A percentile compares a stretch with the other conserved stretches of the same genome.
Evolutionary conservation across 179 eudicot genomes (phyloP).

Genomic region (Patellifolia procumbens): DNA sequence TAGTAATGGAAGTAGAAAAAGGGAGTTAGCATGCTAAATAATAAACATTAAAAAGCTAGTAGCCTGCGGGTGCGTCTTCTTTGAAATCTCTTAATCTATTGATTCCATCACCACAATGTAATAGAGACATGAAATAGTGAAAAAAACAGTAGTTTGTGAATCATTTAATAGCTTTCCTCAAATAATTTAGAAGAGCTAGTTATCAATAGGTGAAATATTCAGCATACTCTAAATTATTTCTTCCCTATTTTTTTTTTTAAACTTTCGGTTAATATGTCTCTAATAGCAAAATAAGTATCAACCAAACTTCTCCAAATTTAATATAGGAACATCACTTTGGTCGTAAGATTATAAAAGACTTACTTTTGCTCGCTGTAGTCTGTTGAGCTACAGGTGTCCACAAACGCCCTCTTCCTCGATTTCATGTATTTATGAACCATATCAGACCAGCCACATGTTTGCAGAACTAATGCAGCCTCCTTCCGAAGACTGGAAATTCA

Average conservation of each 20-base stretch:
- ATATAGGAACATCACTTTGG: background rate
- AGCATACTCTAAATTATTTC: background rate
- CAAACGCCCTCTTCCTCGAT: slow-evolving; percentile 53
- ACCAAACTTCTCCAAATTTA: background rate
- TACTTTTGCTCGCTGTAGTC: slow-evolving; percentile 55
- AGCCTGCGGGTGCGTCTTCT: background rate
- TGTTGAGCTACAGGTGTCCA: slow-evolving; percentile 37
- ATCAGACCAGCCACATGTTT: slow-evolving; percentile 73
- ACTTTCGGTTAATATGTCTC: background rate
- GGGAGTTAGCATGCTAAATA: background rate
- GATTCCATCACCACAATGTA: background rate
- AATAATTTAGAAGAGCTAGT: background rate
- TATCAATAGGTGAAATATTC: background rate
- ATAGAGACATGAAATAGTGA: background rate
- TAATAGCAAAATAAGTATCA: background rate
- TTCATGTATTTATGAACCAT: slow-evolving; percentile 62
- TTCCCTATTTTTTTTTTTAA: background rate
- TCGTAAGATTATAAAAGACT: slow-evolving; percentile 24
- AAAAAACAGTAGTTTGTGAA: background rate
- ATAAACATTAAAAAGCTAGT: background rate
- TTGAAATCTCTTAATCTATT: background rate
- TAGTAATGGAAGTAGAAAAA: background rate
- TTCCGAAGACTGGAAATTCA: slow-evolving; percentile 56
- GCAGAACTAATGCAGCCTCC: slow-evolving; percentile 60
- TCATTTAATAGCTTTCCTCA: background rate